phyloP scores from a whole-genome alignment of 192 early-diverging fungal genomes.

The Dissophora ornata region DNA sequence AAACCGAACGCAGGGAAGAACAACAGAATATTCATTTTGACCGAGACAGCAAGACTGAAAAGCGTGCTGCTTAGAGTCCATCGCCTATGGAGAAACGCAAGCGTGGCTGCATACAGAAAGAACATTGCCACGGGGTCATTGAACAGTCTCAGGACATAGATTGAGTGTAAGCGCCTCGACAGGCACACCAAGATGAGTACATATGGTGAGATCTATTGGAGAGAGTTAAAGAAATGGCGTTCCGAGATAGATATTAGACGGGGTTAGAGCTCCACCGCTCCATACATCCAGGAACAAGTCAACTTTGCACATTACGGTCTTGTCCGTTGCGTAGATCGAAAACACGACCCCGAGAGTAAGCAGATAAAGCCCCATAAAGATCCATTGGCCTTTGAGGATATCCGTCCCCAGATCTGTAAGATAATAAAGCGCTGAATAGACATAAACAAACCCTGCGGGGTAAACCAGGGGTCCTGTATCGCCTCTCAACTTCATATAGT shows the following conservation, averaged over 20 bases:
- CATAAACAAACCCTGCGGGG: slow-evolving; percentile 93
- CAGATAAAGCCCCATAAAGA: slow-evolving; percentile 85
- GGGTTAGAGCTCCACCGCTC: background rate
- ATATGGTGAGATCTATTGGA: slow-evolving; percentile 70
- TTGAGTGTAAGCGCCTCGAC: slow-evolving; percentile 93
- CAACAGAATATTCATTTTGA: slow-evolving; percentile 97
- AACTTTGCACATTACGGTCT: slow-evolving; percentile 32
- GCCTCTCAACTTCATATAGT: slow-evolving; percentile 83
- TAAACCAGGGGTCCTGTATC: slow-evolving; percentile 97
- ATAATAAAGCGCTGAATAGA: slow-evolving; percentile 79
- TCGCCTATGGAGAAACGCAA: slow-evolving; percentile 67
- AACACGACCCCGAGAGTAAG: slow-evolving; percentile 74
- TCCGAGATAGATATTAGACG: no score
- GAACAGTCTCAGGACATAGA: slow-evolving; percentile 91
- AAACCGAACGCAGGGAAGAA: slow-evolving; percentile 90
- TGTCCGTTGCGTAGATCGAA: slow-evolving; percentile 70
- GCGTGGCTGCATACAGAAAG: slow-evolving; percentile 75
- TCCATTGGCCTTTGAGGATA: slow-evolving; percentile 80
- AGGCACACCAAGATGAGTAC: slow-evolving; percentile 71
- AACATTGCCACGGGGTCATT: slow-evolving; percentile 94
- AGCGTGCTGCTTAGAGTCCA: slow-evolving; percentile 66
- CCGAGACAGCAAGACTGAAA: slow-evolving; percentile 83
- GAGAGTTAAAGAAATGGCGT: no score
- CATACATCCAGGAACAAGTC: background rate
- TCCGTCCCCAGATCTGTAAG: slow-evolving; percentile 75